Percentiles rank a stretch among this genome's conserved stretches.
phyloP scores from a whole-genome alignment of 2,329 filamentous ascomycete species.

The Macrophomina pseudophaseolina region DNA sequence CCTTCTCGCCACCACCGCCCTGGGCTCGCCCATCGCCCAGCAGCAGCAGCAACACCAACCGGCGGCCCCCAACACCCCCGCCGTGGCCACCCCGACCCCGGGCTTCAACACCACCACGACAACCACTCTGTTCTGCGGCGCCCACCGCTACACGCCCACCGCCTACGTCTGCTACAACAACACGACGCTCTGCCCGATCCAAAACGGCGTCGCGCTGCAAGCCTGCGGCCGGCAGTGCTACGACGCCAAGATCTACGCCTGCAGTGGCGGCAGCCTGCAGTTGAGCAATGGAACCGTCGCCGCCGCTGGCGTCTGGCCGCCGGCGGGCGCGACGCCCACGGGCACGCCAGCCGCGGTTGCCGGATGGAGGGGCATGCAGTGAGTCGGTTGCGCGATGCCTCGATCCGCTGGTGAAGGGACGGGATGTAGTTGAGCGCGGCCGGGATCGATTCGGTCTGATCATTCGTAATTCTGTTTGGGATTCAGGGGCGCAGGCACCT shows the following conservation, averaged over 20 bases:
- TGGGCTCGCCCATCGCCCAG: slow-evolving; percentile 8
- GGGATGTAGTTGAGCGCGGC: too few species aligned
- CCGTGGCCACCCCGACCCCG: neutral
- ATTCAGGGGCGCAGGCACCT: too few species aligned
- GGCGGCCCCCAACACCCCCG: neutral
- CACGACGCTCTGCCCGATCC: slow-evolving; percentile 21
- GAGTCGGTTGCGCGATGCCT: too few species aligned
- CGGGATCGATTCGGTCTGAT: too few species aligned
- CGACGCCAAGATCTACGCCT: slow-evolving; percentile 14
- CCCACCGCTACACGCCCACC: slow-evolving; percentile 1
- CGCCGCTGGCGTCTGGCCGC: neutral
- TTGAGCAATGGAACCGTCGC: neutral
- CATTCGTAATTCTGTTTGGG: too few species aligned
- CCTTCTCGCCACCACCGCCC: slow-evolving; percentile 8
- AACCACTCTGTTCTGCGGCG: slow-evolving; percentile 11
- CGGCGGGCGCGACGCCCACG: neutral
- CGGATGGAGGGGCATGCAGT: neutral
- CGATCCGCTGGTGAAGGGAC: too few species aligned
- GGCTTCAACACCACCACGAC: neutral
- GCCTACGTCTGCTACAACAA: slow-evolving; percentile 15
- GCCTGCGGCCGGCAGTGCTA: slow-evolving; percentile 24
- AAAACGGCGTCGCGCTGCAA: neutral
- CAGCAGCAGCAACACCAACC: neutral
- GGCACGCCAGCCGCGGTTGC: neutral
- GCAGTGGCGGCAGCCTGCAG: neutral